phyloP scores from a whole-genome alignment of 371 early-diverging fungal species.

The Batkoa obscura region DNA sequence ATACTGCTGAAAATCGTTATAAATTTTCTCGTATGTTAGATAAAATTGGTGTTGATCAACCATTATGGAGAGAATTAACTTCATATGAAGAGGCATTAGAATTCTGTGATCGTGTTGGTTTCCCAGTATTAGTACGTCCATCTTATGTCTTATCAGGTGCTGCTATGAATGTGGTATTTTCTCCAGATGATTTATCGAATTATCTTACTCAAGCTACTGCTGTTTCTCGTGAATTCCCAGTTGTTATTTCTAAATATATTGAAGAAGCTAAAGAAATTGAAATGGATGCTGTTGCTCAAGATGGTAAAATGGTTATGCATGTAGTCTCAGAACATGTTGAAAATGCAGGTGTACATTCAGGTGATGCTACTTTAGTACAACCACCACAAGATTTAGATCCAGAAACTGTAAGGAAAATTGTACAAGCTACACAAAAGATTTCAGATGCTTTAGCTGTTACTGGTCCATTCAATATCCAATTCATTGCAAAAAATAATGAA shows the following conservation, averaged over 20 bases:
- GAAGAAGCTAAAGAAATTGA: conserved; percentile 85
- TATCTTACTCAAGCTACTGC: conserved; percentile 63
- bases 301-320: conserved; percentile 63
- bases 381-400: conserved; percentile 56
- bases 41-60: conserved; percentile 81
- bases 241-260: conserved; percentile 87
- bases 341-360: conserved; percentile 92
- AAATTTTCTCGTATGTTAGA: conserved; percentile 80
- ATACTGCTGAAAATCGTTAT: conserved; percentile 81
- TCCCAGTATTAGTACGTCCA: conserved; percentile 84
- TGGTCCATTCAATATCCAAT: conserved; percentile 91
- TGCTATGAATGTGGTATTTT: conserved; percentile 86
- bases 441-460: conserved; percentile 77
- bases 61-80: conserved; percentile 79
- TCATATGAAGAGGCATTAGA: conserved; percentile 50
- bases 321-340: conserved; percentile 92
- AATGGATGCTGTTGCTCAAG: conserved; percentile 72
- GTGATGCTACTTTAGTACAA: conserved; percentile 83
- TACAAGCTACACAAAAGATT: conserved; percentile 61
- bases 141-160: conserved; percentile 91
- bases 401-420: conserved; percentile 40
- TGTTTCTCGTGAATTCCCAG: conserved; percentile 79
- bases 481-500: conserved; percentile 30
- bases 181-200: conserved; percentile 37
- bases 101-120: conserved; percentile 72